Evolutionary conservation across 2,329 filamentous ascomycete species (phyloP), one percentile per base, ranked within the genome.

Genomic region (Trichoderma harzianum): DNA sequence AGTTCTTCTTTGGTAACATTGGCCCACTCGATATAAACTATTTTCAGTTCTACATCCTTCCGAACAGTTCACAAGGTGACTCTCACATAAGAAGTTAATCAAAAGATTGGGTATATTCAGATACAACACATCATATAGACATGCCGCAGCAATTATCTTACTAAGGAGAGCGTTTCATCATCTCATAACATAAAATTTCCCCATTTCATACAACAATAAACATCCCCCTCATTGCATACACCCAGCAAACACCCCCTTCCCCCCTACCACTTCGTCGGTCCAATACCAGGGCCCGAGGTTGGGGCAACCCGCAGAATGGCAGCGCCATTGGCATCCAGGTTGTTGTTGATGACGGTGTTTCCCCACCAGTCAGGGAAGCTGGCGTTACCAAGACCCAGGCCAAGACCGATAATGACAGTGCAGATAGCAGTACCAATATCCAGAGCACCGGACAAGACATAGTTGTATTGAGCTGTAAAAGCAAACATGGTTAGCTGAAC

Each of bases 371-470:
- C 71, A 0, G 86, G 84, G 71, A 88, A 80, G 0, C 78, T 69
- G 6, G 82, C 81, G 69, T 79, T 79, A 55, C 84, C 86, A 76
- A 87, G 79, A 61, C 82, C 82, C 57, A 88, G 80, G 43, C 82
- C 81, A 26, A 88, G 78, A n/a, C 76, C 77, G 74, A 87, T 85
- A 55, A 89, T 82, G 43, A 89, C 78, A 61, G 89, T 85, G 34
- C 86, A 85, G n/a, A 90, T 77, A 0, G 86, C 86, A 1, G 89
- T 84, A n/a, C 87, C 88, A 53, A 86, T 85, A 66, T 89, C 88
- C 53, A 90, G 82, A 3, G 86, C 87, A 0, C 88, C 88, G 11
- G 88, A 89, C 0, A 88, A 80, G 68, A 89, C 83, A 72, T 89
- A 90, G 79, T 89, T 90, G 81, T 89, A 90, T 16, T 74, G 76